Base-by-base conservation (phyloP, 371 early-diverging fungal species). In the Actinomortierella ambigua region DNA sequence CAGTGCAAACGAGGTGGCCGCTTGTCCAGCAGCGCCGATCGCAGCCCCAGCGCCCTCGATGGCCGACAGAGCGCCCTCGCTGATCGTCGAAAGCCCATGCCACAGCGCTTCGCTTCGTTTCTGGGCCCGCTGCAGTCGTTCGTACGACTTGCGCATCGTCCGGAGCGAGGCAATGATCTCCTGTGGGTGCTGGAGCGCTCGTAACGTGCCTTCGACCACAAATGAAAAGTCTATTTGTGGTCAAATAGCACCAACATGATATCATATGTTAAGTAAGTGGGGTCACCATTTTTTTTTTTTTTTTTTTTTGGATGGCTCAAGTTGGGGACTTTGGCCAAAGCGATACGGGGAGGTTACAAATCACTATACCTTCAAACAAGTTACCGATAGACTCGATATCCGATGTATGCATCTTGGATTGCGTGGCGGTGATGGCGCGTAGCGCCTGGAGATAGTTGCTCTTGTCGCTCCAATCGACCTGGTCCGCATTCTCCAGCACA, bases 181-280 rank as follows among this genome's bases (percentile, higher is more conserved):
- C 22, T 75, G 68, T 1, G 75, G 75, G 24, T 68, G 75, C 17
- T 57, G 68, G 3, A 75, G 23, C 0, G 75, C 75, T 42, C 53
- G 59, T 50, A 75, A 28, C 2, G 75, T 75, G 6, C 75, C 75
- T n/a, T 75, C 64, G 17, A 75, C 67, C 18, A 75, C 75, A 61
- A 67, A 75, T 1, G 75, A 75, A 43, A 75, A 75, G 23, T 75
- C 70, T 69, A 48, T n/a, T n/a, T n/a, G n/a, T 34, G 34, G 11
- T 14, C 52, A 13, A 20, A 9, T 27, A 29, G 4, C 1, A 43
- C 23, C n/a, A n/a, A 13, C 3, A 18, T 46, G 43, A 40, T 18
- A 23, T 3, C 22, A 43, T 2, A 50, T 22, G 22, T 50, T 27
- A 51, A 8, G 6, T n/a, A 11, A 34, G 34, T 34, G 7, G 34